phyloP scores from a whole-genome alignment of 495 filamentous ascomycete species.

The Aspergillus biplanus region DNA sequence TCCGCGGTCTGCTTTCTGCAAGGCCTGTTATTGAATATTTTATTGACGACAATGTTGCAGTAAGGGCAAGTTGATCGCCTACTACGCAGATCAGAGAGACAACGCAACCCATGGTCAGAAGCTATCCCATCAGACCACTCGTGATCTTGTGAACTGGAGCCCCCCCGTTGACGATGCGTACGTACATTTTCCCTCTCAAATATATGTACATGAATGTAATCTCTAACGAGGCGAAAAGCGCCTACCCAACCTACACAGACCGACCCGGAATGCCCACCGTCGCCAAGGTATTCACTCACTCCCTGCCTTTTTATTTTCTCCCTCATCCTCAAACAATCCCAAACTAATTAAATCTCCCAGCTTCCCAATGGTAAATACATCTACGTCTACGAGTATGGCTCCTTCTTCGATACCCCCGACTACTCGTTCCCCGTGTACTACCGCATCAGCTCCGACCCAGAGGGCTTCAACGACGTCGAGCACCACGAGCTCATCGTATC shows the following conservation, averaged over 20 bases:
- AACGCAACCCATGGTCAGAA: constrained; percentile 69
- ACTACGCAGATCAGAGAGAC: constrained; percentile 69
- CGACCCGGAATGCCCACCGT: constrained; percentile 71
- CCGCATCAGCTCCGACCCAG: constrained; percentile 54
- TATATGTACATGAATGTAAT: background rate
- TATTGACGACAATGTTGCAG: constrained; percentile 26
- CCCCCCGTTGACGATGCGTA: constrained; percentile 63
- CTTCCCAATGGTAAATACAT: constrained; percentile 66
- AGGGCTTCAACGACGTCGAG: constrained; percentile 49
- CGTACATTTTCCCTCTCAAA: background rate
- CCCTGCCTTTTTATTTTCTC: background rate
- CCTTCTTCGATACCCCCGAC: constrained; percentile 43
- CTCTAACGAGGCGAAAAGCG: constrained; percentile 26
- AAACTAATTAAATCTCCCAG: constrained; percentile 22
- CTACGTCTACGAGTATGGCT: constrained; percentile 66
- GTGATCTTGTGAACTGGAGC: constrained; percentile 61
- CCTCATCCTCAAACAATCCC: background rate
- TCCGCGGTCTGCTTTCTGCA: constrained; percentile 3
- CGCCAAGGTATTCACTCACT: constrained; percentile 33
- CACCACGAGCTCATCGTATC: constrained; percentile 48
- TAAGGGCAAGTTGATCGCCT: constrained; percentile 61
- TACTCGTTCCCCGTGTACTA: constrained; percentile 63
- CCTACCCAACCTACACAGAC: constrained; percentile 59
- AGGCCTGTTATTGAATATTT: background rate
- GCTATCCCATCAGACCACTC: constrained; percentile 61